Conservation (phyloP, 768 basidiomycete species). For the Kwoniella sp. region DNA sequence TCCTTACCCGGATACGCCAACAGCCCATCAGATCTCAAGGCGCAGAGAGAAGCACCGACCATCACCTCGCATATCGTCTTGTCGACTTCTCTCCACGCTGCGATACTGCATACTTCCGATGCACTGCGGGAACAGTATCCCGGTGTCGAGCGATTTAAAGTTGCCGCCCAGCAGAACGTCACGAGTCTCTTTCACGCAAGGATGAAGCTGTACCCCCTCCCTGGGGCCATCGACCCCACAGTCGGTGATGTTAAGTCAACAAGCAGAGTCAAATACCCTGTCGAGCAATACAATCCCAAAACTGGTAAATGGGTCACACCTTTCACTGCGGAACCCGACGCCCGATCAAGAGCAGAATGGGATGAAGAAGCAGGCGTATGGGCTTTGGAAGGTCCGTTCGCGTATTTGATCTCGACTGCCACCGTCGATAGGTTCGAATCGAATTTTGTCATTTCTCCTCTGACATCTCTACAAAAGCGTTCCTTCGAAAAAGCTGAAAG, state of each 20-base stretch:
- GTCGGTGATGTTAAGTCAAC: too few relatives aligned
- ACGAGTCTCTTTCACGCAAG: slow-evolving; percentile 68
- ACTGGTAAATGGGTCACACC: slow-evolving; percentile 57
- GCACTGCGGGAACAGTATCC: slow-evolving; percentile 68
- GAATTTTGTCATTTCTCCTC: slow-evolving; percentile 71
- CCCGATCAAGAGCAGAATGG: slow-evolving; percentile 2
- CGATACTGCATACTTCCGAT: slow-evolving; percentile 70
- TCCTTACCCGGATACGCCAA: slow-evolving; percentile 53
- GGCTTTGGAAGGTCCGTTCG: slow-evolving; percentile 71
- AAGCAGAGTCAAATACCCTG: too few relatives aligned
- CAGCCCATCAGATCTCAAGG: slow-evolving; percentile 49
- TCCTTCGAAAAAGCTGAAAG: neutral
- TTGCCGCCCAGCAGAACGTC: slow-evolving; percentile 76
- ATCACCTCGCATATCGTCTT: slow-evolving; percentile 72
- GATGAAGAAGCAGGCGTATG: slow-evolving; percentile 47
- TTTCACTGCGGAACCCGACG: slow-evolving; percentile 33
- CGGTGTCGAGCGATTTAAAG: slow-evolving; percentile 80
- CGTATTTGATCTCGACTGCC: slow-evolving; percentile 78
- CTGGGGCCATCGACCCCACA: too few relatives aligned
- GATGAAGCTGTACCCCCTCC: slow-evolving; percentile 61
- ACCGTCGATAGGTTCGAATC: slow-evolving; percentile 87
- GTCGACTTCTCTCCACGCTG: slow-evolving; percentile 82
- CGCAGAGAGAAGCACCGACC: slow-evolving; percentile 9
- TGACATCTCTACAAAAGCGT: slow-evolving; percentile 68
- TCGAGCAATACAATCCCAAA: slow-evolving; percentile 67